Base-by-base conservation (phyloP, 441 rosid genomes). In the Brassica balearica region DNA sequence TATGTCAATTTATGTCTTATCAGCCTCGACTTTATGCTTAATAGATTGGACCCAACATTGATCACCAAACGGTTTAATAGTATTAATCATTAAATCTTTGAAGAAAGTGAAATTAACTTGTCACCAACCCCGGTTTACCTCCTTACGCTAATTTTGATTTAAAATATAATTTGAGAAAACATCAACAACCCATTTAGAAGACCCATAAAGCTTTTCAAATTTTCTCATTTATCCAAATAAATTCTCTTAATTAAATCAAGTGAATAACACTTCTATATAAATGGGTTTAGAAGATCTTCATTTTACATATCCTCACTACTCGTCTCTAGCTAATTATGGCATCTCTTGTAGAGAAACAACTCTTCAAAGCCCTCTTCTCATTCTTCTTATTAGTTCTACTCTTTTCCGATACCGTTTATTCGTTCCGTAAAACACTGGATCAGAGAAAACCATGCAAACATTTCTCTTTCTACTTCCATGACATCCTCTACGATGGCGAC, bases 401-500 rank as follows among this genome's bases (percentile, higher is more conserved):
- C 23, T 85, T 46, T 8, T 72, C 80, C 2, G 65, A 81, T 15
- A 55, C 71, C n/a, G 78, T 38, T 17, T 32, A 6, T 0, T 59
- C 76, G 10, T 41, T 0, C 5, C 76, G 69, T 4, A 75, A 71
- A 65, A 34, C 73, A 65, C 1, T 46, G 1, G 80, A 80, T 20
- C 65, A 69, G 48, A 80, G 68, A 53, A 86, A 68, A 5, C 95
- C 96, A 0, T 93, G 97, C 83, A 88, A 89, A 69, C 80, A 41
- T 2, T 72, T 93, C 22, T 85, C 85, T 0, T 86, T 90, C 81
- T 91, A 86, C 81, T 90, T 85, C 83, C 97, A 89, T 14, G 96
- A 92, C 86, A 85, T 92, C 29, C 74, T 95, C 59, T 95, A 87
- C 87, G 86, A 89, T 29, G 99, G 97, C 20, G 85, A 83, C 76